Conservation (phyloP, 2,329 filamentous ascomycete genomes). For the Arthrobotrys sinensis region DNA sequence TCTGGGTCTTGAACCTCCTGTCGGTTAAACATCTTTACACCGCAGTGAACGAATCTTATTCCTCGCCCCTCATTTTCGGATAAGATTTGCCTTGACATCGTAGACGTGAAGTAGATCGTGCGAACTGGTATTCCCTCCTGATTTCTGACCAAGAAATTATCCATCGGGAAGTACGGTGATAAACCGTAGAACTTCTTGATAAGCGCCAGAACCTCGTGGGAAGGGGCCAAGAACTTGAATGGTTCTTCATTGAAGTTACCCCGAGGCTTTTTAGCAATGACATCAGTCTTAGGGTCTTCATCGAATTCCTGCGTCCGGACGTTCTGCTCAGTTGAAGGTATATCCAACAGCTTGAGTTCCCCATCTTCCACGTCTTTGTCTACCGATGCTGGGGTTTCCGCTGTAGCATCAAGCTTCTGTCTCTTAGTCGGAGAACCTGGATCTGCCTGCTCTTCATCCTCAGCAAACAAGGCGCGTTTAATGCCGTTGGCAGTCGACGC, state of each 20-base stretch:
- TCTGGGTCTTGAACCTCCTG: constrained; percentile 90
- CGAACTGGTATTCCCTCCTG: constrained; percentile 88
- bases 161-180: constrained; percentile 85
- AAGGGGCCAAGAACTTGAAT: constrained; percentile 87
- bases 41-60: constrained; percentile 95
- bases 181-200: constrained; percentile 90
- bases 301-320: constrained; percentile 42
- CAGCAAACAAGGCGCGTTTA: constrained; percentile 67
- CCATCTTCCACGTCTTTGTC: constrained; percentile 64
- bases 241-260: constrained; percentile 82
- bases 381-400: constrained; percentile 65
- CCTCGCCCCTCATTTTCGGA: constrained; percentile 88
- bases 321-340: constrained; percentile 47
- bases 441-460: constrained; percentile 63
- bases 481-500: constrained; percentile 61
- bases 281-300: constrained; percentile 63
- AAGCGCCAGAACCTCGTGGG: constrained; percentile 81
- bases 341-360: constrained; percentile 49
- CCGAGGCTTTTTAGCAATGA: constrained; percentile 68
- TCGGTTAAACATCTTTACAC: constrained; percentile 99
- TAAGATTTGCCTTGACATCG: constrained; percentile 86
- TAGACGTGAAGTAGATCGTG: constrained; percentile 96
- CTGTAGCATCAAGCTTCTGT: constrained; percentile 64
- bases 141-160: constrained; percentile 97
- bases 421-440: constrained; percentile 59